Evolutionary conservation across 2,329 filamentous ascomycete genomes (phyloP), one percentile per base, ranked within the genome.

Genomic region (Balansia obtecta): DNA sequence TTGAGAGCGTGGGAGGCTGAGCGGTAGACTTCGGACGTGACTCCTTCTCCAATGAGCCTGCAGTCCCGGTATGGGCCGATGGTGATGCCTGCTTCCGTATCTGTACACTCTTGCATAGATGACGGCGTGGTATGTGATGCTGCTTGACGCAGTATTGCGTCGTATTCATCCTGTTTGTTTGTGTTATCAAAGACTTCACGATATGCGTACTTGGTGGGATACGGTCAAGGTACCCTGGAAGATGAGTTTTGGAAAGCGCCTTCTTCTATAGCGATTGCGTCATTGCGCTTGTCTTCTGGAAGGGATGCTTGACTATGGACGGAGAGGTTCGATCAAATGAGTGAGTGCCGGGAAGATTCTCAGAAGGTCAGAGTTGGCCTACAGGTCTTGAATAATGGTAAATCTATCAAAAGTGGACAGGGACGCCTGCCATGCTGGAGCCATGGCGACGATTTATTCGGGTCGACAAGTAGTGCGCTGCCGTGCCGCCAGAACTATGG

Each of bases 11-110:
- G 69, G 48, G 68, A 58, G 20, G 64, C 68, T 40, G 82, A 82
- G 58, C 83, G 83, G 69, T 90, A 97, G 47, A 98, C 82, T 50
- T 83, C 80, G 16, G 91, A 93, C 54, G 88, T 93, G 12, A 91
- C 72, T 18, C 93, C 93, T 55, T 72, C 71, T 44, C 73, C 72
- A n/a, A 83, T 61, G 56, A 74, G 73, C 27, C 68, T 66, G 60
- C 81, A 85, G 53, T 73, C 65, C 16, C 55, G 43, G 55, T 81
- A 82, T 5, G 63, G 30, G 9, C 80, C 80, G 51, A 84, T 81
- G 33, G 64, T 63, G 41, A 74, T 63, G 10, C 71, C 73, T 2
- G 52, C 18, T 11, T 46, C 22, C 30, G 42, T 22, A 20, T 39
- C 30, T 45, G 43, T 13, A 15, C 5, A 16, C 15, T 6, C 39